Base-by-base conservation (phyloP, 352 stramenopile genomes). In the Phytophthora idaei region DNA sequence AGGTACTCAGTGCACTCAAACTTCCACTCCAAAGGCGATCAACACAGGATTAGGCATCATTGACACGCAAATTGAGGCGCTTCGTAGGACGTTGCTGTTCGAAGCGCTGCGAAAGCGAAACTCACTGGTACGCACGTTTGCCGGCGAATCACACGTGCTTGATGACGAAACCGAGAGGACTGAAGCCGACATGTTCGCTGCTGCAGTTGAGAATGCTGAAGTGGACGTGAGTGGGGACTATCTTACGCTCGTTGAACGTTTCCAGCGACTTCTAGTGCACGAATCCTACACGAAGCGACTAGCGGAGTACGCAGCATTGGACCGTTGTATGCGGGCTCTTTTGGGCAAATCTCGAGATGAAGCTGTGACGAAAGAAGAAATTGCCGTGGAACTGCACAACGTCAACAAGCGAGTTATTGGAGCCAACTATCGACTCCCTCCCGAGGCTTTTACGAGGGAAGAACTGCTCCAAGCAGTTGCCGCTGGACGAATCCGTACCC, bases 21-120 rank as follows among this genome's bases (percentile, higher is more conserved):
- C 34, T 29, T 29, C 27, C 17, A 31, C 29, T 57, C 62, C 41
- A 25, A 29, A 41, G 52, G 61, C 50, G 21, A 51, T 90, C 25
- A 89, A 88, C 62, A 72, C 68, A 0, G 72, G 73, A 0, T 70
- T 93, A 21, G 85, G 82, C 0, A 80, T 93, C 34, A 68, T 91
- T 5, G 85, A 93, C 57, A 79, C 76, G 3, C 83, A 90, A 58
- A 70, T 90, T 12, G 85, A 93, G 64, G 54, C 83, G 9, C 62
- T 93, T 3, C 78, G 82, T 27, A 90, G 90, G 47, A 69, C 69
- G 17, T 53, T 93, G 15, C 69, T 93, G 3, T 71, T 90, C 37
- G 85, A 93, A 51, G 80, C 85, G 4, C 55, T 93, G 25, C 80
- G 76, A 0, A 91, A 91, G 54, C 79, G 82, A 50, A 90, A 90